Base-by-base conservation (phyloP, 495 filamentous ascomycete species). In the Aspergillus ostianus region DNA sequence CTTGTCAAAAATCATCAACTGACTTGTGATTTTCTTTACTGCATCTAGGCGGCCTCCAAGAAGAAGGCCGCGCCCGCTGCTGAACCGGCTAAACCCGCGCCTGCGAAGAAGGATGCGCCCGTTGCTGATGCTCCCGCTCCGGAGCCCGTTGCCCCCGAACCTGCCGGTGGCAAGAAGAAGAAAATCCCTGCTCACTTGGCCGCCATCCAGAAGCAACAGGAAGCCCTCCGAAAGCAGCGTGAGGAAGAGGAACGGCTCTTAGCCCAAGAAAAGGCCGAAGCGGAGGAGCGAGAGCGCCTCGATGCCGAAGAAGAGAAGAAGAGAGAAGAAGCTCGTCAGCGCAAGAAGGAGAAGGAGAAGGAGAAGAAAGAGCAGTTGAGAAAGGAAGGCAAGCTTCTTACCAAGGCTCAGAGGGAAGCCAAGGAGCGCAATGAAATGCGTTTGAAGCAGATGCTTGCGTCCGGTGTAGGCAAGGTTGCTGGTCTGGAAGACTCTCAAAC, bases 341-440 rank as follows among this genome's bases (percentile, higher is more conserved):
- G 82, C 51, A 96, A 89, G 82, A 98, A 97, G 80, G 91, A 96
- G 70, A 96, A 89, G 74, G 95, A 99, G 71, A 95, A 89, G 74
- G 90, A 97, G 74, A 93, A 84, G 79, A 92, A 96, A 61, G 95
- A 99, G 67, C 90, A 97, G 74, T 84, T 97, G 17, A 94, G 94
- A 79, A 93, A 85, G 70, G 92, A 96, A 74, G 95, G 95, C 67
- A 97, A 96, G 70, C 92, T 92, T 65, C 80, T 97, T 60, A 97
- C 93, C 62, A 94, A 96, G 73, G 91, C 93, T 29, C 92, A 99
- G 73, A 90, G 86, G 67, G 92, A 97, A 66, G 88, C 88, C 60
- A 89, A 93, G 72, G 85, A 86, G 27, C 84, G 85, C 60, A 89
- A 92, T 68, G 90, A 97, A 71, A 76, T 90, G 66, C 92, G 94